Conservation (phyloP, 768 basidiomycete genomes). For the Termitomyces sp. region DNA sequence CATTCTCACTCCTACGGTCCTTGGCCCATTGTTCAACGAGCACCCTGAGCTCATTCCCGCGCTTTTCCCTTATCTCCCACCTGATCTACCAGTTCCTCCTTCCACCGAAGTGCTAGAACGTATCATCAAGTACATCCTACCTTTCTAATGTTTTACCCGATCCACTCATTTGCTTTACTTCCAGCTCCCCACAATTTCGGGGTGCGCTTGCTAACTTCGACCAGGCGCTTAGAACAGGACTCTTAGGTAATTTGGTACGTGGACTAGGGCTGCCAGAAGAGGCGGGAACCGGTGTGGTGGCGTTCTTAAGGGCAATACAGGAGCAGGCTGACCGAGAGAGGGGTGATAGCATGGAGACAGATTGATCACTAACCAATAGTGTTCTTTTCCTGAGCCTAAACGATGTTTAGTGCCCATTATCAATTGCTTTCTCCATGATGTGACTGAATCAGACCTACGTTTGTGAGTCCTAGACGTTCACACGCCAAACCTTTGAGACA, state of each 20-base stretch:
- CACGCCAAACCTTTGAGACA: not conserved
- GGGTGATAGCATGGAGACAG: slow-evolving; percentile 68
- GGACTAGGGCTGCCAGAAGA: slow-evolving; percentile 80
- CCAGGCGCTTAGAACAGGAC: slow-evolving; percentile 76
- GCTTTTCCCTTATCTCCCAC: slow-evolving; percentile 78
- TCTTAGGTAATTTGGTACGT: slow-evolving; percentile 69
- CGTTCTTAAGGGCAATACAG: slow-evolving; percentile 77
- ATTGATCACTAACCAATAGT: slow-evolving; percentile 29
- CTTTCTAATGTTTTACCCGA: not conserved
- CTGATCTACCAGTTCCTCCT: slow-evolving; percentile 67
- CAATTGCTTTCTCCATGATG: not conserved
- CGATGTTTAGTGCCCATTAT: not conserved
- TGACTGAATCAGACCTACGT: not conserved
- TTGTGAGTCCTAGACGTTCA: not conserved
- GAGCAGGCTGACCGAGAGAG: slow-evolving; percentile 62
- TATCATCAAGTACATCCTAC: slow-evolving; percentile 51
- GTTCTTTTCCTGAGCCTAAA: not conserved
- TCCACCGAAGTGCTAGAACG: slow-evolving; percentile 65
- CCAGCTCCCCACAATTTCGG: slow-evolving; percentile 76
- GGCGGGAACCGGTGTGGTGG: slow-evolving; percentile 71
- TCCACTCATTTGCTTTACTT: not conserved
- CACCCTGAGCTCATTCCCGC: slow-evolving; percentile 65
- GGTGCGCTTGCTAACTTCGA: slow-evolving; percentile 76
- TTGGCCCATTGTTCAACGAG: slow-evolving; percentile 63
- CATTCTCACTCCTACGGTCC: slow-evolving; percentile 68